Evolutionary conservation across 2,329 filamentous ascomycete species (phyloP).

Genomic region (Fusarium praegraminearum): DNA sequence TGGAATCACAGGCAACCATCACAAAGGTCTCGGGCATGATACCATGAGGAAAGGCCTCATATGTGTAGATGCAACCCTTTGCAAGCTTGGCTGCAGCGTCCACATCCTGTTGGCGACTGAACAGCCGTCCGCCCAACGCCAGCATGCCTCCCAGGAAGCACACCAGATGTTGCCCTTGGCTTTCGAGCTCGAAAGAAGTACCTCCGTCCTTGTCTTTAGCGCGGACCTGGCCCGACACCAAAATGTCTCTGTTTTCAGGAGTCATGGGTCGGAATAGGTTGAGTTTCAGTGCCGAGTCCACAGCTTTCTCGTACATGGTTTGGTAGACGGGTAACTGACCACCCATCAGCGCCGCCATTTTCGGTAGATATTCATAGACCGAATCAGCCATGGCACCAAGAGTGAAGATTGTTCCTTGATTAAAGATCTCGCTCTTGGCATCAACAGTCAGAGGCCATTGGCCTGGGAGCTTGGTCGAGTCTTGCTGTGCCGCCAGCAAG

Average conservation of each 20-base stretch:
- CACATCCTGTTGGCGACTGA: slow-evolving; percentile 57
- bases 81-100: slow-evolving; percentile 59
- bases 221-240: slow-evolving; percentile 62
- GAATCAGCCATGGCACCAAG: slow-evolving; percentile 63
- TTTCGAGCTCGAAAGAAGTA: slow-evolving; percentile 51
- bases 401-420: slow-evolving; percentile 55
- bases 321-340: slow-evolving; percentile 67
- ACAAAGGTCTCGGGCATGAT: slow-evolving; percentile 66
- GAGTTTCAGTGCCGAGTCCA: slow-evolving; percentile 67
- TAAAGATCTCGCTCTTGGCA: slow-evolving; percentile 42
- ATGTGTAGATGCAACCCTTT: slow-evolving; percentile 65
- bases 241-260: slow-evolving; percentile 63
- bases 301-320: slow-evolving; percentile 66
- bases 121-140: slow-evolving; percentile 61
- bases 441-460: slow-evolving; percentile 71
- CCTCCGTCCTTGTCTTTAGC: slow-evolving; percentile 49
- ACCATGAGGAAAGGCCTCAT: slow-evolving; percentile 60
- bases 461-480: slow-evolving; percentile 74
- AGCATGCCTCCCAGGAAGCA: slow-evolving; percentile 66
- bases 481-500: slow-evolving; percentile 73
- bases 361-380: slow-evolving; percentile 88
- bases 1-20: slow-evolving; percentile 55
- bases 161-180: slow-evolving; percentile 58
- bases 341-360: slow-evolving; percentile 79
- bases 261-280: slow-evolving; percentile 74